A percentile compares a stretch with the other conserved stretches of the same genome.
Conservation (phyloP, 176 grass and related monocot species). For the Themeda triandra region DNA sequence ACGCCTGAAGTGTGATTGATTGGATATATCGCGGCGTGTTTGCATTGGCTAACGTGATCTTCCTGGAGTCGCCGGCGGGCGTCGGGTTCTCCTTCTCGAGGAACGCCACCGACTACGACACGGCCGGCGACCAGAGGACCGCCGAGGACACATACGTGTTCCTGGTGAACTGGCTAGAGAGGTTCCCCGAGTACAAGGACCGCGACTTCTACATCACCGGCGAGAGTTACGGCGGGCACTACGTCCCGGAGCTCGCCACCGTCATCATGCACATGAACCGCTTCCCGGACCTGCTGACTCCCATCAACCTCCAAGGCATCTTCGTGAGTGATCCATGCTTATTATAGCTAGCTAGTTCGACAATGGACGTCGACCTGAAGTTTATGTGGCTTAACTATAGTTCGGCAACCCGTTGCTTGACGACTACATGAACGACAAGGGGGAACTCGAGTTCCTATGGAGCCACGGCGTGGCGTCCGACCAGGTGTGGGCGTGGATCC, state of each 20-base stretch:
- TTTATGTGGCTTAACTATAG: neutral
- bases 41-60: conserved; percentile 52
- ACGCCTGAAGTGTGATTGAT: conserved; percentile 31
- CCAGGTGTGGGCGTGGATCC: conserved; percentile 28
- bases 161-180: conserved; percentile 42
- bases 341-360: too few relatives aligned
- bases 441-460: conserved; percentile 35
- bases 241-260: conserved; percentile 44
- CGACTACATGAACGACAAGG: conserved; percentile 19
- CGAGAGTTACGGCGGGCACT: conserved; percentile 60
- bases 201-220: conserved; percentile 52
- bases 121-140: conserved; percentile 19
- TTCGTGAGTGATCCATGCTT: conserved; percentile 10
- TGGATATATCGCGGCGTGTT: too few relatives aligned
- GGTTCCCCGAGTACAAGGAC: conserved; percentile 55
- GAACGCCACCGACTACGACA: conserved; percentile 16
- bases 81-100: conserved; percentile 52
- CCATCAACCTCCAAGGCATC: conserved; percentile 37
- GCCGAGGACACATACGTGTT: conserved; percentile 39
- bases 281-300: neutral
- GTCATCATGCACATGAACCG: conserved; percentile 15
- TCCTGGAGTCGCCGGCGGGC: conserved; percentile 42
- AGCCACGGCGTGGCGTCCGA: conserved; percentile 47
- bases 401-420: conserved; percentile 45
- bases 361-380: too few relatives aligned